These are phyloP conservation scores for Mycena haematopus DNA, from an alignment of 768 basidiomycete genomes.

Conservation along the genomic window DNA sequence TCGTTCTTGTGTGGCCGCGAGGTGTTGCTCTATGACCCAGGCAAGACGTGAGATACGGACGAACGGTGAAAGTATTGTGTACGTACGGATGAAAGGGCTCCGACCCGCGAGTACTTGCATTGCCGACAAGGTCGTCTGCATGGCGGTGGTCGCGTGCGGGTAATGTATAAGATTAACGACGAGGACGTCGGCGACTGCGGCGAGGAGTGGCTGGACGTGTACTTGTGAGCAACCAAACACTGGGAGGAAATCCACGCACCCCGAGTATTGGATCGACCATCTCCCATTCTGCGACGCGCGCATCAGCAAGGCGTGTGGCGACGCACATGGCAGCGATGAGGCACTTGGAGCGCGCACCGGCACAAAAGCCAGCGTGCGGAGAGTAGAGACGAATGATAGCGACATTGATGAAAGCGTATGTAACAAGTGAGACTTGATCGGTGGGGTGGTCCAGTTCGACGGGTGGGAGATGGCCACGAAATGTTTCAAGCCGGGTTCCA, in stretches of 20 bases:
- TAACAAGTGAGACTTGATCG: neutral
- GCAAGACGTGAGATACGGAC: neutral
- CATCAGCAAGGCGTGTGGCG: neutral
- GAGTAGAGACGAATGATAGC: constrained; percentile 17
- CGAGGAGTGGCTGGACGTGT: neutral
- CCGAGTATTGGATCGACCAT: constrained; percentile 17
- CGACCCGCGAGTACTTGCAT: neutral
- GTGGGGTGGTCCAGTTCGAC: neutral
- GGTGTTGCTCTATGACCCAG: neutral
- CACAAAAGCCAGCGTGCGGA: neutral
- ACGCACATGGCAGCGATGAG: constrained; percentile 7
- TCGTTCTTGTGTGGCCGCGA: neutral
- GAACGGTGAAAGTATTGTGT: neutral
- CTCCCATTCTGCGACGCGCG: neutral
- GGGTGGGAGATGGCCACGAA: neutral
- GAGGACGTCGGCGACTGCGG: neutral
- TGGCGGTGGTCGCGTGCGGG: neutral
- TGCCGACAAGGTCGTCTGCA: neutral
- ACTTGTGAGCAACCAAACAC: neutral
- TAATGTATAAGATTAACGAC: neutral
- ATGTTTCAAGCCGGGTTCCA: neutral
- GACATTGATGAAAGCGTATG: constrained; percentile 7
- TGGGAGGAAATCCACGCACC: neutral
- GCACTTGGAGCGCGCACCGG: neutral
- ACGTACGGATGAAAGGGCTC: constrained; percentile 10